Base-by-base conservation (phyloP, 257 asterid genomes). In the Nicotiana knightiana region DNA sequence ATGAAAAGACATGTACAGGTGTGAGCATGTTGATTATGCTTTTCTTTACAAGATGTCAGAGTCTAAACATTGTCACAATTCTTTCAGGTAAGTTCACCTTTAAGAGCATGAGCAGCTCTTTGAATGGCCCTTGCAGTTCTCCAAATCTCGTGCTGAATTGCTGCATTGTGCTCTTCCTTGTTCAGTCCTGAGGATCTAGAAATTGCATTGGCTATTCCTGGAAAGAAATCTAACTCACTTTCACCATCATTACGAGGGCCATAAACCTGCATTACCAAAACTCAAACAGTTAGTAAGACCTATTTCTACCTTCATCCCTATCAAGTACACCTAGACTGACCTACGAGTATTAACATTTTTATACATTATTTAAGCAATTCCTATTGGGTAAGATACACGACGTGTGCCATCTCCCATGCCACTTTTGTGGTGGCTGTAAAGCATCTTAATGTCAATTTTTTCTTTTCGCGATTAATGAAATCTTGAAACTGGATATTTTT, bases 91-190 rank as follows among this genome's bases (percentile, higher is more conserved):
- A 93, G 85, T 85, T 88, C 87, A 46, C 97, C 97, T 84, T 89
- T 90, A 66, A 96, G 89, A 82, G 88, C 86, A 84, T 81, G 65
- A 68, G 93, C 90, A 64, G 93, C 96, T 86, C 97, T 89, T 80
- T 80, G 88, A 82, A 96, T 93, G 83, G 97, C 97, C 91, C 99
- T 89, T 1, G 97, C 91, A 81, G 85, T 92, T 84, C 97, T 91
- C 97, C 97, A 93, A 3, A 91, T 90, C 92, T 96, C 96, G 73
- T 94, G 99, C 88, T 85, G 87, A 53, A 90, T 84, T 53, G 43
- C 83, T 6, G 81, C 85, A 82, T 87, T 68, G 82, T 85, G 85
- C 32, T 85, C 85, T 62, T 55, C 87, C 57, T 80, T 84, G 35
- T 78, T 82, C 62, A 66, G 46, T 73, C 61, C 68, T 8, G 75